These are phyloP conservation scores for Boletellus sp. DNA, from an alignment of 768 basidiomycete genomes.

Conservation along the genomic window DNA sequence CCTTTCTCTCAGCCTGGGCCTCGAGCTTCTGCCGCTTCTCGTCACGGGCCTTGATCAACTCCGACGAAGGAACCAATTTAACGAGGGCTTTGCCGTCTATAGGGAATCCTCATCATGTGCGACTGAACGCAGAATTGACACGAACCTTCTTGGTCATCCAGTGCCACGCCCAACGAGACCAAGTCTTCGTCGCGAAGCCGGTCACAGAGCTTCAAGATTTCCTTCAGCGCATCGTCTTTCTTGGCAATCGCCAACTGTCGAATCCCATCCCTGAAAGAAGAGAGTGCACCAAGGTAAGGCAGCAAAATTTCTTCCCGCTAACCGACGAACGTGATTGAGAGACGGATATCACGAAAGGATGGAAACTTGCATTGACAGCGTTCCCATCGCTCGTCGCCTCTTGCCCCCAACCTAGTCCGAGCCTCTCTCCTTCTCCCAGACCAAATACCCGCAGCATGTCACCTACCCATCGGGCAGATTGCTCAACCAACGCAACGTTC, in stretches of 20 bases:
- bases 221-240: conserved; percentile 60
- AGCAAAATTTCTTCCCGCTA: conserved; percentile 84
- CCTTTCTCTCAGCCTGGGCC: conserved; percentile 79
- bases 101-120: neutral
- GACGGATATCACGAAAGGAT: neutral
- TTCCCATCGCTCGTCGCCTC: conserved; percentile 38
- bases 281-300: conserved; percentile 83
- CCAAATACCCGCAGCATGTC: conserved; percentile 77
- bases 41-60: conserved; percentile 80
- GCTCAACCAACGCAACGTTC: conserved; percentile 62
- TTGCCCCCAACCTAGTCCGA: conserved; percentile 86
- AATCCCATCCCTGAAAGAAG: conserved; percentile 88
- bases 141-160: conserved; percentile 94
- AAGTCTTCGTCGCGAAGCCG: conserved; percentile 85
- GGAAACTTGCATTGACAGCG: conserved; percentile 44
- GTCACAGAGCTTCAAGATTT: conserved; percentile 86
- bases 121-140: conserved; percentile 1
- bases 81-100: conserved; percentile 92
- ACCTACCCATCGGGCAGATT: conserved; percentile 65
- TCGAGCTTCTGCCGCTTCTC: conserved; percentile 76
- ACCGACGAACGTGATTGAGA: neutral
- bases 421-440: conserved; percentile 63
- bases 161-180: conserved; percentile 89
- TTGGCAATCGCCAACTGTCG: conserved; percentile 76
- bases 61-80: conserved; percentile 81